Conservation (phyloP, 2,329 filamentous ascomycete genomes). For the Aurifilum marmelostoma region DNA sequence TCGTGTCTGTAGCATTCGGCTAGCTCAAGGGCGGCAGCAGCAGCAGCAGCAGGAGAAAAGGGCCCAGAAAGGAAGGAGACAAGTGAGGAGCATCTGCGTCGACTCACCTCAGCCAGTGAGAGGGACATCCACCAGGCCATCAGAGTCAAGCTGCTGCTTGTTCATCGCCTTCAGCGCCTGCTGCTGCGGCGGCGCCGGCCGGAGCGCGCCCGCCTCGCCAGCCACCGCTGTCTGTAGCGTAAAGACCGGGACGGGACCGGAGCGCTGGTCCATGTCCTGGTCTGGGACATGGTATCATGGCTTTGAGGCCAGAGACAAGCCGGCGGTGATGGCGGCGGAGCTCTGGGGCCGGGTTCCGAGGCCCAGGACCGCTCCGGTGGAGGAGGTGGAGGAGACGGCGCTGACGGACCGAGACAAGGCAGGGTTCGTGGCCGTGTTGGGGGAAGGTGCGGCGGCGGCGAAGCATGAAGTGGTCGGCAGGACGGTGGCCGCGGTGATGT, state of each 20-base stretch:
- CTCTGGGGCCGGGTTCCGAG: neutral
- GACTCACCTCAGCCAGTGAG: neutral
- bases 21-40: too few relatives aligned
- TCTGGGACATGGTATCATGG: neutral
- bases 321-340: neutral
- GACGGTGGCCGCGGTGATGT: neutral
- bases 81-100: neutral
- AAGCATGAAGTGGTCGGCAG: too few relatives aligned
- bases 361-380: neutral
- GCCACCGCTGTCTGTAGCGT: neutral
- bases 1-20: too few relatives aligned
- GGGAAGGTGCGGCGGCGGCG: too few relatives aligned
- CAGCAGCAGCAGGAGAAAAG: neutral
- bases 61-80: neutral
- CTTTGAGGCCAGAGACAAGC: neutral
- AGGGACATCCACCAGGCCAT: neutral
- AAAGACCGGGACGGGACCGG: neutral
- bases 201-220: neutral
- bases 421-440: neutral
- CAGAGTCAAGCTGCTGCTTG: too few relatives aligned
- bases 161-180: neutral
- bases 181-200: neutral
- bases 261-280: neutral
- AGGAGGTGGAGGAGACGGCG: neutral
- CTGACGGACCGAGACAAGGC: neutral